These are phyloP conservation scores for Pseudogymnoascus sp. DNA, from an alignment of 2,329 filamentous ascomycete species.

Conservation along the genomic window DNA sequence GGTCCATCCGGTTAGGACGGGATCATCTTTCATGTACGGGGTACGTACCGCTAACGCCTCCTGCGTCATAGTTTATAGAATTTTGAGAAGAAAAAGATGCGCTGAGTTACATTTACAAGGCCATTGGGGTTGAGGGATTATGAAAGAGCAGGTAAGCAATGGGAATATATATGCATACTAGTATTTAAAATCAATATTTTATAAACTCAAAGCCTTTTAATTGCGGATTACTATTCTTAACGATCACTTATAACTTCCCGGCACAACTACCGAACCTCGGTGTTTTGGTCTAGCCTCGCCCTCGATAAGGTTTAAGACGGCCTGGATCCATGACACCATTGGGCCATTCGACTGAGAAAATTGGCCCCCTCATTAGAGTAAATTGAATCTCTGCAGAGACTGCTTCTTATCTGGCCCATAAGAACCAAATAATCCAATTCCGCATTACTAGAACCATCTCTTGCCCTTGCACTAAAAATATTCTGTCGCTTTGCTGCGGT, in stretches of 20 bases:
- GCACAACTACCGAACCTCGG: not conserved
- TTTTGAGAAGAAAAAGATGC: not conserved
- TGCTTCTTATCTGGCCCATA: not conserved
- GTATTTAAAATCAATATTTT: not conserved
- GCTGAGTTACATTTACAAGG: not conserved
- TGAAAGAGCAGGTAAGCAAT: not conserved
- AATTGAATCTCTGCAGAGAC: not conserved
- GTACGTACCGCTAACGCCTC: conserved; percentile 5
- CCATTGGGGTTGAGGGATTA: not conserved
- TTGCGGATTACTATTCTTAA: not conserved
- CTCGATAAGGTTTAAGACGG: not conserved
- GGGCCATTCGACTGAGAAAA: not conserved
- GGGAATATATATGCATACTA: not conserved
- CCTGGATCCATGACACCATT: conserved; percentile 1
- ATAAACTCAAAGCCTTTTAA: not conserved
- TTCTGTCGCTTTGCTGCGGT: not conserved
- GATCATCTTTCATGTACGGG: not conserved
- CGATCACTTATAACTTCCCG: not conserved
- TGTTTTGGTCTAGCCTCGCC: not conserved
- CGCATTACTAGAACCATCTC: not conserved
- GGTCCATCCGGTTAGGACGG: conserved; percentile 5
- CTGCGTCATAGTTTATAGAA: not conserved
- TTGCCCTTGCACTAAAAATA: not conserved
- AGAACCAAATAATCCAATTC: not conserved
- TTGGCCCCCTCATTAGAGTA: not conserved